phyloP scores from a whole-genome alignment of 2,329 filamentous ascomycete species.

The Colletotrichum gigasporum region DNA sequence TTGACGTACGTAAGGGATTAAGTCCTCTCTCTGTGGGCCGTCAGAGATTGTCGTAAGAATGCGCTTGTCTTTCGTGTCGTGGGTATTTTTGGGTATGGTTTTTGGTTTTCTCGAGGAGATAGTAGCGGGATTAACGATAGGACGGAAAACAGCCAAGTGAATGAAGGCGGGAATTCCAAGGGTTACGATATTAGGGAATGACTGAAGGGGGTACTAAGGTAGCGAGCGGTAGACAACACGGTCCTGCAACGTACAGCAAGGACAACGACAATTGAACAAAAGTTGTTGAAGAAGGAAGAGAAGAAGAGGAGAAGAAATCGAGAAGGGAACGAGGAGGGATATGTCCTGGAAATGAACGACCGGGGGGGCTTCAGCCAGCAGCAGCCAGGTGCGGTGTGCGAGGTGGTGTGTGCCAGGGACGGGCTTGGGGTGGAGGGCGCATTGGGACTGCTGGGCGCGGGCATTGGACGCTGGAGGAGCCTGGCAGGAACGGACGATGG shows the following conservation, averaged over 20 bases:
- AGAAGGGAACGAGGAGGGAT: conserved; percentile 28
- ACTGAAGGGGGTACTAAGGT: conserved; percentile 34
- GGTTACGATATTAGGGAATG: conserved; percentile 35
- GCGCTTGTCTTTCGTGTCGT: conserved; percentile 28
- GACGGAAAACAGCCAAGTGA: conserved; percentile 58
- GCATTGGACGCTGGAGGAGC: not conserved
- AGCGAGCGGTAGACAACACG: conserved; percentile 38
- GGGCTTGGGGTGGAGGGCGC: not conserved
- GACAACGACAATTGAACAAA: conserved; percentile 45
- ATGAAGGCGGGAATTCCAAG: conserved; percentile 53
- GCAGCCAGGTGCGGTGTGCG: conserved; percentile 15
- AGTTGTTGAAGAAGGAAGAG: conserved; percentile 35
- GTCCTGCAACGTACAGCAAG: conserved; percentile 39
- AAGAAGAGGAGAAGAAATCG: conserved; percentile 23
- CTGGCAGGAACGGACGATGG: conserved; percentile 24
- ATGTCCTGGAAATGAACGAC: conserved; percentile 31
- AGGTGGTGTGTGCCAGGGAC: not conserved
- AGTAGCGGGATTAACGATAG: conserved; percentile 51
- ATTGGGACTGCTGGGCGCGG: conserved; percentile 5
- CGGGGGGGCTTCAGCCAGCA: conserved; percentile 10
- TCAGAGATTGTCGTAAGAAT: conserved; percentile 26
- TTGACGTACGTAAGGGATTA: conserved; percentile 32
- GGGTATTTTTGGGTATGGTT: conserved; percentile 22
- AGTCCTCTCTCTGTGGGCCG: conserved; percentile 25
- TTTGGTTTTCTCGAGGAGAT: conserved; percentile 6